Percentiles rank a stretch among this genome's conserved stretches.
phyloP scores from a whole-genome alignment of 2,329 filamentous ascomycete genomes.

The Colletotrichum musae region DNA sequence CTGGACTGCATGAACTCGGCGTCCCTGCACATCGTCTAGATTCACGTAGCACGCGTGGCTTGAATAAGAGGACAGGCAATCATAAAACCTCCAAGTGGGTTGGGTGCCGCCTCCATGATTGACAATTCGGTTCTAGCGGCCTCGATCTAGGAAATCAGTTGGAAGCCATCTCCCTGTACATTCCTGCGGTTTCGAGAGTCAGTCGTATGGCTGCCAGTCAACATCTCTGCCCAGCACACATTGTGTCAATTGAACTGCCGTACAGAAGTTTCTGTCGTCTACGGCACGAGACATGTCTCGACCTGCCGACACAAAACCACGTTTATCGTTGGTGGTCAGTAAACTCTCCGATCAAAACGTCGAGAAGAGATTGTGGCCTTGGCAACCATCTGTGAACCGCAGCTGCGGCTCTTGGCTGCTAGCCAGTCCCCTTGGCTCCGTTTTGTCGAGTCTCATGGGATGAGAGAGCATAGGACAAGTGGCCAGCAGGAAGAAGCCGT shows the following conservation, averaged over 20 bases:
- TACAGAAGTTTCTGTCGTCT: constrained; percentile 6
- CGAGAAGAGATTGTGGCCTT: not conserved
- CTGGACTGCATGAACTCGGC: constrained; percentile 22
- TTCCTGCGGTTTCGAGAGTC: not conserved
- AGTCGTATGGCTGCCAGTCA: not conserved
- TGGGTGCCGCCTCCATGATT: constrained; percentile 1
- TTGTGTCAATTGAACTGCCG: constrained; percentile 2
- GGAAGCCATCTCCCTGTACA: not conserved
- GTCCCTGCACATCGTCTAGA: constrained; percentile 21
- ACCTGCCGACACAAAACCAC: not conserved
- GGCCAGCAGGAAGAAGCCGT: not conserved
- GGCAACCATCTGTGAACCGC: not conserved
- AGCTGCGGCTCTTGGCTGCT: constrained; percentile 14
- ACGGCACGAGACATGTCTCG: constrained; percentile 21
- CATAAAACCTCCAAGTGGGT: not conserved
- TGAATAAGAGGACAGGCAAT: constrained; percentile 13
- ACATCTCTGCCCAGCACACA: not conserved
- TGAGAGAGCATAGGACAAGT: not conserved
- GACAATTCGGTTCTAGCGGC: not conserved
- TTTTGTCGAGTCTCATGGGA: constrained; percentile 29
- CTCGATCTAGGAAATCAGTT: not conserved
- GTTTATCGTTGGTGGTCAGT: constrained; percentile 8
- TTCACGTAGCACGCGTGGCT: constrained; percentile 6
- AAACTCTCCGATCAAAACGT: constrained; percentile 16
- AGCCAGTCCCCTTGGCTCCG: constrained; percentile 18